A percentile compares a stretch with the other conserved stretches of the same genome.
Evolutionary conservation across 2,329 filamentous ascomycete species (phyloP).

Genomic region (Lachnellula arida): DNA sequence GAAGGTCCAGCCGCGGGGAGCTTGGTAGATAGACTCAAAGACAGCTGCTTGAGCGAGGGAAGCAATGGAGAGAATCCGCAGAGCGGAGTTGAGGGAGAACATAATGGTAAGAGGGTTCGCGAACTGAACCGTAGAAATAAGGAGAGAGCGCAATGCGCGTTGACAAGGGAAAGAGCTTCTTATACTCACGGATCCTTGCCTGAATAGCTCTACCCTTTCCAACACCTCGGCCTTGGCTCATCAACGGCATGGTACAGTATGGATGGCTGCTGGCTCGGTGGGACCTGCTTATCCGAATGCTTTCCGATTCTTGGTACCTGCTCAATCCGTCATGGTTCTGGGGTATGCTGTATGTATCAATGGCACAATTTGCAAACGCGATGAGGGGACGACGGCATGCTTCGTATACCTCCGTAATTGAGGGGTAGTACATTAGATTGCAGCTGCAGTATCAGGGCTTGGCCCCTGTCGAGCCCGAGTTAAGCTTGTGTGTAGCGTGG

Average conservation of each 20-base stretch:
- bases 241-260: not conserved
- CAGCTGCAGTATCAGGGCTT: not conserved
- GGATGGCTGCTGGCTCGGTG: not conserved
- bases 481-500: not conserved
- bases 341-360: not conserved
- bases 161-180: not conserved
- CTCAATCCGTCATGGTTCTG: not conserved
- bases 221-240: not conserved
- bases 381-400: not conserved
- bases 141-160: not conserved
- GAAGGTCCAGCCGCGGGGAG: conserved; percentile 19
- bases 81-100: conserved; percentile 8
- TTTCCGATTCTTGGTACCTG: not conserved
- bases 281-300: not conserved
- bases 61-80: conserved; percentile 13
- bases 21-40: conserved; percentile 15
- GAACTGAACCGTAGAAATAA: conserved; percentile 2
- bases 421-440: not conserved
- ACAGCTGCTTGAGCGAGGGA: conserved; percentile 6
- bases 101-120: conserved; percentile 7
- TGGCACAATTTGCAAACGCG: not conserved
- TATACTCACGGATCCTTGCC: not conserved
- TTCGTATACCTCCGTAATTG: not conserved
- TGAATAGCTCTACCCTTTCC: not conserved
- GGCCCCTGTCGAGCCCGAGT: not conserved